Evolutionary conservation across 495 filamentous ascomycete species (phyloP), one percentile per base, ranked within the genome.

Genomic region (Friedmanniomyces simplex): DNA sequence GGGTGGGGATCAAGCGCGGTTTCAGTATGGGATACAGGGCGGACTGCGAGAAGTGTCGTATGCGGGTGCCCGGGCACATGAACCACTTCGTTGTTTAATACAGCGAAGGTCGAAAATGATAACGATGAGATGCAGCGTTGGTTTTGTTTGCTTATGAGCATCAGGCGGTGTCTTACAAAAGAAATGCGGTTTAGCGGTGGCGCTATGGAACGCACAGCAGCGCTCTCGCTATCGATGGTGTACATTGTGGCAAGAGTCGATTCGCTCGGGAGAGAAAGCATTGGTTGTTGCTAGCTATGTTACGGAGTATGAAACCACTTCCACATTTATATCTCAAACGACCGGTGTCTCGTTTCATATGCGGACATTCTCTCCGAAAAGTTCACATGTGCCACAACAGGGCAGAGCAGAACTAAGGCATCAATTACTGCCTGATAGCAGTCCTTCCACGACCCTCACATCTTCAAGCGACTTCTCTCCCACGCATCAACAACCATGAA

Each of bases 21-120:
- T 82, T 94, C 64, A 83, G 81, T 59, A 90, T 95, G 82, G 89
- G 89, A 20, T 93, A 85, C 71, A 76, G 88, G 41, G 81, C 84
- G 13, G 87, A 91, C 68, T 95, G 89, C 70, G 87, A 90, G 53
- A 91, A 91, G 71, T 95, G 89, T 68, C 78, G 77, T 50, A 75
- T 75, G 62, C 85, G 82, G 68, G 84, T 91, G 28, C 89, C 88
- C 0, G 89, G 89, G 0, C 89, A 95, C 69, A 91, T 90, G 63
- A 90, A 84, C 63, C 89, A 95, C 70, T 89, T 91, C 42, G 49
- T 60, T 18, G 52, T 28, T 10, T 57, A 18, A 36, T 20, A 20
- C 12, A 34, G 6, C 24, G 12, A 26, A 25, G 39, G n/a, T 1
- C 2, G 18, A 20, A 48, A 3, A 34, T 14, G 22, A 25, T 25